Evolutionary conservation across 306 rosid genomes (phyloP).

Genomic region (Prinsepia uniflora): DNA sequence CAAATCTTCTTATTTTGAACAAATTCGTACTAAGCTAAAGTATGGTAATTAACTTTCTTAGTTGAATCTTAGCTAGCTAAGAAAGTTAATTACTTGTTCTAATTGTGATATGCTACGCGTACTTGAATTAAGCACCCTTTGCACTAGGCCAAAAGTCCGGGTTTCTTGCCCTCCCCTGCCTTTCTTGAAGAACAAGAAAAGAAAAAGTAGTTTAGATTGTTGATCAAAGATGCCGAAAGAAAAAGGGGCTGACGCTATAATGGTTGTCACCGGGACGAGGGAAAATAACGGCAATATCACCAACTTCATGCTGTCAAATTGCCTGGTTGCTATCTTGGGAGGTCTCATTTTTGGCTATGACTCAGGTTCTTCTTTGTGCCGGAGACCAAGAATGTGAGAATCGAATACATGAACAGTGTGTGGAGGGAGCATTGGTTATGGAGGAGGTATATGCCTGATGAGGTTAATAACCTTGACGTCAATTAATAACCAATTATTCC

Average conservation of each 20-base stretch:
- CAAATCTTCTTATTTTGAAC: not conserved
- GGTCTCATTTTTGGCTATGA: conserved; percentile 56
- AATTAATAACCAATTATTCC: not conserved
- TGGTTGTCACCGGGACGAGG: conserved; percentile 20
- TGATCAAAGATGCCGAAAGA: conserved; percentile 35
- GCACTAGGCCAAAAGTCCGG: too few relatives aligned
- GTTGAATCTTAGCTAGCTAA: conserved; percentile 1
- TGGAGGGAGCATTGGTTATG: conserved; percentile 61
- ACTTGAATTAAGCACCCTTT: not conserved
- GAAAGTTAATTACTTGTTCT: not conserved
- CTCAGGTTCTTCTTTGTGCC: conserved; percentile 42
- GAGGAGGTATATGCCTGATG: conserved; percentile 29
- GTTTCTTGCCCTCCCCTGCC: not conserved
- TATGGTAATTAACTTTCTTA: not conserved
- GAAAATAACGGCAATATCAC: conserved; percentile 27
- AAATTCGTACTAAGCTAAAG: not conserved
- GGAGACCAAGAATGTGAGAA: conserved; percentile 49
- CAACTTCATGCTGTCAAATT: conserved; percentile 26
- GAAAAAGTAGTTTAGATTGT: not conserved
- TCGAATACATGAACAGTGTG: conserved; percentile 48
- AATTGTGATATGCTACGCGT: not conserved
- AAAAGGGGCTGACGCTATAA: conserved; percentile 29
- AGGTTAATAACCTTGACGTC: not conserved
- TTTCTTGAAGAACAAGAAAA: not conserved
- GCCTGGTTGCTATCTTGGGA: conserved; percentile 45